These are phyloP conservation scores for Handroanthus guayacan DNA, from an alignment of 257 asterid genomes.

Conservation along the genomic window DNA sequence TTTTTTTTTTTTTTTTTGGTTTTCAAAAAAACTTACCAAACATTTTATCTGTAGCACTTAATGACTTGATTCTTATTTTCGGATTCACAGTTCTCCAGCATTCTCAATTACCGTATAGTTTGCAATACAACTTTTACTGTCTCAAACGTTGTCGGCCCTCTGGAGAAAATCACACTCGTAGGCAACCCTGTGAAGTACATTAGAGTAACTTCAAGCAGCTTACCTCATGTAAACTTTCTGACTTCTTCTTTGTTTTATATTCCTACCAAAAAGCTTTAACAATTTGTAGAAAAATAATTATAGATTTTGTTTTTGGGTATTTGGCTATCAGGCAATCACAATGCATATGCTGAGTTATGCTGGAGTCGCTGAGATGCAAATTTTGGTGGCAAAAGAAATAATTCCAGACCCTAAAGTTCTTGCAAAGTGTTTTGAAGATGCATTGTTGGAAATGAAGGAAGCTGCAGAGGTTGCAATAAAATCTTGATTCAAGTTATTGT, in stretches of 20 bases:
- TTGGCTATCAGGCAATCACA: conserved; percentile 59
- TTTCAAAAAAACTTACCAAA: no score
- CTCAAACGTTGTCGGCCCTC: conserved; percentile 83
- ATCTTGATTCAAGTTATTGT: conserved; percentile 24
- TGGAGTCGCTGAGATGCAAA: conserved; percentile 73
- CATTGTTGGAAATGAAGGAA: conserved; percentile 66
- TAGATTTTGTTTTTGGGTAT: neutral
- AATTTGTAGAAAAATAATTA: neutral
- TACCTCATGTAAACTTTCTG: conserved; percentile 67
- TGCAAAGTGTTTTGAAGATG: conserved; percentile 71
- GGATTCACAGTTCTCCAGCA: conserved; percentile 54
- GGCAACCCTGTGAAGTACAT: conserved; percentile 70
- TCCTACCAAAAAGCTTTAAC: neutral
- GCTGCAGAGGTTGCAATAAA: conserved; percentile 46
- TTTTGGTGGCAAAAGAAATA: conserved; percentile 76
- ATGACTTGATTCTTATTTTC: neutral
- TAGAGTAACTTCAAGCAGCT: conserved; percentile 58
- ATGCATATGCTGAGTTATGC: conserved; percentile 90
- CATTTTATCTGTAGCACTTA: no score
- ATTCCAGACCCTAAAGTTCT: conserved; percentile 71
- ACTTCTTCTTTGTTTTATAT: neutral
- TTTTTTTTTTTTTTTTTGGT: no score
- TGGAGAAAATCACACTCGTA: conserved; percentile 57
- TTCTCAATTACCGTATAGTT: conserved; percentile 64
- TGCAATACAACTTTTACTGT: conserved; percentile 80